These are phyloP conservation scores for Candida labiduridarum DNA, from an alignment of 1,139 yeast species.

Conservation along the genomic window DNA sequence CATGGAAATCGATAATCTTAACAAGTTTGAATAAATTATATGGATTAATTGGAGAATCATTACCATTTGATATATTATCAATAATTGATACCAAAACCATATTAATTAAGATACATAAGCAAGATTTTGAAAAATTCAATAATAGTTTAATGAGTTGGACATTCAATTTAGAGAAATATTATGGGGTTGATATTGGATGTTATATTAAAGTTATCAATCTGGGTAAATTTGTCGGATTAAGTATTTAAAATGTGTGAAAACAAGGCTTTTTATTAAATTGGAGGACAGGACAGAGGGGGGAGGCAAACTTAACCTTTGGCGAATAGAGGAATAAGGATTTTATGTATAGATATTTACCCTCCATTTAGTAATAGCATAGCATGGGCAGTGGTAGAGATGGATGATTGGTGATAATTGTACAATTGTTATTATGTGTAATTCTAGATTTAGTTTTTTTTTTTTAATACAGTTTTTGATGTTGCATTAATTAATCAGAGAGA, in stretches of 20 bases:
- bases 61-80: constrained; percentile 31
- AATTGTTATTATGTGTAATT: too few species aligned
- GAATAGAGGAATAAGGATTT: neutral
- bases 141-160: constrained; percentile 34
- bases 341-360: too few species aligned
- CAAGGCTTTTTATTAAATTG: neutral
- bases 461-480: too few species aligned
- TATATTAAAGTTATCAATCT: constrained; percentile 21
- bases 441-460: too few species aligned
- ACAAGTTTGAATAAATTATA: constrained; percentile 31
- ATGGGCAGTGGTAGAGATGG: too few species aligned
- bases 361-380: too few species aligned
- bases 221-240: constrained; percentile 23
- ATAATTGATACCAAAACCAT: constrained; percentile 15
- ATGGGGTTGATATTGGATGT: constrained; percentile 24
- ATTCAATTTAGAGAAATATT: constrained; percentile 28
- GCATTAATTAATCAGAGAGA: too few species aligned
- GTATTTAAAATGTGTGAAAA: constrained; percentile 9
- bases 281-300: neutral
- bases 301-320: neutral
- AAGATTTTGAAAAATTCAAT: constrained; percentile 30
- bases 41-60: constrained; percentile 41
- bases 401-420: too few species aligned
- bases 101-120: constrained; percentile 27
- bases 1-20: constrained; percentile 35